Base-by-base conservation (phyloP, 1,139 yeast species). In the Lodderomyces metapsilosis region DNA sequence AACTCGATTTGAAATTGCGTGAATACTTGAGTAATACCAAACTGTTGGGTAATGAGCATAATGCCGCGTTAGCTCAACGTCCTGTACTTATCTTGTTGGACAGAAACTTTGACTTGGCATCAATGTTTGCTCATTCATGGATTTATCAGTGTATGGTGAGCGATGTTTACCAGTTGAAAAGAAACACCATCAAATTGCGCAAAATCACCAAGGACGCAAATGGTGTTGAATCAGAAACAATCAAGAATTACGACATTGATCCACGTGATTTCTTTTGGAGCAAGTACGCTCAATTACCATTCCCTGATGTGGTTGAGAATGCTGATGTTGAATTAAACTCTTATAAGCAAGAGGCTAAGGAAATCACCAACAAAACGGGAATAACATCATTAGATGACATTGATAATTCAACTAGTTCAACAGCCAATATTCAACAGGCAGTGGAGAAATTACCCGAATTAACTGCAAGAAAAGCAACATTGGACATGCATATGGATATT, bases 91-190 rank as follows among this genome's bases (percentile, higher is more conserved):
- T 94, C 30, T 66, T 92, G 41, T 67, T 91, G 44, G 99, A 92
- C 62, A 78, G 99, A 59, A 88, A 86, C 55, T 75, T 92, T 46
- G 98, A 94, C 62, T 71, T 94, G 48, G 84, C 92, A 2, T 84
- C 96, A 21, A 91, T 92, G 98, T 83, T 94, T 60, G 80, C 94
- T 1, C 99, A 92, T 62, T 88, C 97, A 5, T 91, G 98, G 98
- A 89, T 95, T 40, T 92, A 92, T 60, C 96, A 92, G 66, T 89
- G 97, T 55, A 83, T 92, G 79, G 95, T 92, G 12, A 86, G 91
- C 55, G 99, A 92, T 60, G 95, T 89, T 9, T 88, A 94, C 61
- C 78, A 79, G 43, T 73, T 92, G 53, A 78, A 82, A 51, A 77
- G 95, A 57, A 91, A 91, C 61, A 79, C 86, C 10, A 75, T 88